phyloP scores from a whole-genome alignment of 495 filamentous ascomycete genomes.

The Neurospora sp. region DNA sequence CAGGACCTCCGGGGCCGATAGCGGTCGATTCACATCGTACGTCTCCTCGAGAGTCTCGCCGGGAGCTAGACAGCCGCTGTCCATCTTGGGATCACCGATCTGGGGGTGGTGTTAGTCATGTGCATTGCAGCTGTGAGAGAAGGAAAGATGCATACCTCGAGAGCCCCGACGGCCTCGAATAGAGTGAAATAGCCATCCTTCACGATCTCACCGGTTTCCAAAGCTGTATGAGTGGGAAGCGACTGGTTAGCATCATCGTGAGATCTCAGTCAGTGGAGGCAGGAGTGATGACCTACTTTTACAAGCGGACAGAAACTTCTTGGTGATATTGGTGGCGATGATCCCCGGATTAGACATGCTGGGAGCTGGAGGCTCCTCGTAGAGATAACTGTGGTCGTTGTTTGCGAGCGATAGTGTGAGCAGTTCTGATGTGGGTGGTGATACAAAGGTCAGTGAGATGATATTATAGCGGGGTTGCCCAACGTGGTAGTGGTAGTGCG shows the following conservation, averaged over 20 bases:
- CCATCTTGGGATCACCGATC: conserved; percentile 99
- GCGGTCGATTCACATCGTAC: conserved; percentile 62
- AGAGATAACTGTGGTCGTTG: conserved; percentile 2
- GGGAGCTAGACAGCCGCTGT: conserved; percentile 70
- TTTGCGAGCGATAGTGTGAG: background rate
- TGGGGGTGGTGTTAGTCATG: conserved; percentile 21
- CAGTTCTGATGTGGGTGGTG: conserved; percentile 5
- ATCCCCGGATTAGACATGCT: conserved; percentile 37
- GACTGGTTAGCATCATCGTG: background rate
- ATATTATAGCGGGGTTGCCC: background rate
- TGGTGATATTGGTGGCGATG: conserved; percentile 64
- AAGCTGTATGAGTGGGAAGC: conserved; percentile 36
- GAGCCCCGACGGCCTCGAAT: conserved; percentile 85
- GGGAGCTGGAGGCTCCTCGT: conserved; percentile 16
- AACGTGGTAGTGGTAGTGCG: background rate
- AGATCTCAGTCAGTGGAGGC: background rate
- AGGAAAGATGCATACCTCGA: conserved; percentile 58
- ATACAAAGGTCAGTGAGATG: background rate
- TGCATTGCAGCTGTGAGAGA: background rate
- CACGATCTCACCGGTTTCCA: conserved; percentile 70
- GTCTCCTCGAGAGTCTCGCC: conserved; percentile 74
- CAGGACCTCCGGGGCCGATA: conserved; percentile 66
- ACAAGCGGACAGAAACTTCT: conserved; percentile 59
- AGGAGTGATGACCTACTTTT: conserved; percentile 40
- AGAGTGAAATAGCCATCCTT: conserved; percentile 92